Evolutionary conservation across 2,329 filamentous ascomycete genomes (phyloP).

Genomic region (Hortaea werneckii): DNA sequence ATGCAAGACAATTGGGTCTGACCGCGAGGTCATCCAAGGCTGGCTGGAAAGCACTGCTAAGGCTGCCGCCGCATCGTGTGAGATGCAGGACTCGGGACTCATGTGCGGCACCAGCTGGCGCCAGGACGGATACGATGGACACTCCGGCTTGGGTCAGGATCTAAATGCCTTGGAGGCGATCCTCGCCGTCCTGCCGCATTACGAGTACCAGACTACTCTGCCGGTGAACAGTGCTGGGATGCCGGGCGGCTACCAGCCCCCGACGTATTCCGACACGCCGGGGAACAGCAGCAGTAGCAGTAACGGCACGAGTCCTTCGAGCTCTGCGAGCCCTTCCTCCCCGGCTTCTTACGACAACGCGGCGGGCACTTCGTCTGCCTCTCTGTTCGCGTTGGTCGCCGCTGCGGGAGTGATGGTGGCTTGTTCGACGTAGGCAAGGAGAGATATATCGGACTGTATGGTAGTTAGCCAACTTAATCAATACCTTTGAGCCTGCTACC

Average conservation of each 20-base stretch:
- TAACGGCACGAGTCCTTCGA: background rate
- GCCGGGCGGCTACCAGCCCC: no score
- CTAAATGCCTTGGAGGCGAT: constrained; percentile 36
- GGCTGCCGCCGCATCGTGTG: constrained; percentile 35
- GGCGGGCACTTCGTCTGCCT: background rate
- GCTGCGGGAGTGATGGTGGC: background rate
- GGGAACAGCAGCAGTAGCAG: background rate
- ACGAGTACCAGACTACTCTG: background rate
- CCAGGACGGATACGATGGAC: constrained; percentile 31
- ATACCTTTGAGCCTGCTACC: no score
- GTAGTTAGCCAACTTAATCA: no score
- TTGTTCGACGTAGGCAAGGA: no score
- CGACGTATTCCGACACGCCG: no score
- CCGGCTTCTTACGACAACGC: background rate
- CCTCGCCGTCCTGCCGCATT: constrained; percentile 6
- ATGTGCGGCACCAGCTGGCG: constrained; percentile 39
- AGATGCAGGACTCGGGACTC: constrained; percentile 29
- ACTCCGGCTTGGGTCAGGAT: constrained; percentile 34
- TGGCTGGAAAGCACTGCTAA: constrained; percentile 27
- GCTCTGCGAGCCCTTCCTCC: background rate
- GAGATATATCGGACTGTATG: no score
- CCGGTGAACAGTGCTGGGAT: no score
- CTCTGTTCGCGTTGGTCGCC: background rate
- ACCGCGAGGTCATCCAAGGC: background rate
- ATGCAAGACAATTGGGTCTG: constrained; percentile 38